Percentiles rank a stretch among this genome's conserved stretches.
Evolutionary conservation across 257 asterid species (phyloP).

Genomic region (Solanum rostratum): DNA sequence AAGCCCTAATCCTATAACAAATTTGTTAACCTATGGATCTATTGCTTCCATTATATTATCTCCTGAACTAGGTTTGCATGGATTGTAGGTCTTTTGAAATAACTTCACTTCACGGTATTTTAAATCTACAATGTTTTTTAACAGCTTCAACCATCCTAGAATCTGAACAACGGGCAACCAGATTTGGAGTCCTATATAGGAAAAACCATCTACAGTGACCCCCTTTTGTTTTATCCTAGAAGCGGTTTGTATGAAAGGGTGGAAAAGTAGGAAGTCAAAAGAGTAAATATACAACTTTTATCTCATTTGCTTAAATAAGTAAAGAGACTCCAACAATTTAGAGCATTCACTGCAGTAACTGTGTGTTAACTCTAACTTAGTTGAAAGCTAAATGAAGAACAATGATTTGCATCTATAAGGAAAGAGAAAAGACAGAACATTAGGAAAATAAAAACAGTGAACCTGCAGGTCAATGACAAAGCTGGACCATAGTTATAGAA

Average conservation of each 20-base stretch:
- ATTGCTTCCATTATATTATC: background rate
- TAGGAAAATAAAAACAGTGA: background rate
- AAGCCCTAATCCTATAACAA: background rate
- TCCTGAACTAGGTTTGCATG: background rate
- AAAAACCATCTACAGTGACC: background rate
- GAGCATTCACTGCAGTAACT: background rate
- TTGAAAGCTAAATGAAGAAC: background rate
- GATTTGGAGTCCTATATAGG: background rate
- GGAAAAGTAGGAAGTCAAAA: background rate
- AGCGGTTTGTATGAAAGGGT: background rate
- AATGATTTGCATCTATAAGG: background rate
- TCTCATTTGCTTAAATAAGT: background rate
- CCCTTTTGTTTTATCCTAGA: background rate
- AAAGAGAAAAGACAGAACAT: background rate
- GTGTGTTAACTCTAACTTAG: background rate
- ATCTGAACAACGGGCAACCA: background rate
- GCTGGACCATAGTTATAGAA: background rate
- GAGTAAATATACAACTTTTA: background rate
- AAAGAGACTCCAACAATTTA: background rate
- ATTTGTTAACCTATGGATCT: background rate
- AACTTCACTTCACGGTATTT: background rate
- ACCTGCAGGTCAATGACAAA: background rate
- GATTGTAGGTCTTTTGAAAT: background rate
- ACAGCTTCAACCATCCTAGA: background rate
- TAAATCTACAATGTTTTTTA: background rate